phyloP scores from a whole-genome alignment of 2,329 filamentous ascomycete genomes.

The Purpureocillium lavendulum region DNA sequence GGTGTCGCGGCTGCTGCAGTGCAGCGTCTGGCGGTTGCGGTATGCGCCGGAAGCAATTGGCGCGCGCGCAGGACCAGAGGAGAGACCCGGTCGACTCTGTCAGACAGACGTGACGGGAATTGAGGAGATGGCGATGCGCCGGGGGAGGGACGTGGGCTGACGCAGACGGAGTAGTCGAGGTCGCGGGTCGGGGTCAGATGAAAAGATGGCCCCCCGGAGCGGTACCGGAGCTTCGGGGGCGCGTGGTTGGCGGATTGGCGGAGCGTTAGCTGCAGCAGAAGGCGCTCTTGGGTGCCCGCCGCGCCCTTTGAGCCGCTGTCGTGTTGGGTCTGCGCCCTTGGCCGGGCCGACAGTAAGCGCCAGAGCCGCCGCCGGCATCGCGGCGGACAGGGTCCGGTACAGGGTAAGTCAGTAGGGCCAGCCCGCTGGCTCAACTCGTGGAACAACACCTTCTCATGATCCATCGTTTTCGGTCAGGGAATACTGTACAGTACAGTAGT shows the following conservation, averaged over 20 bases:
- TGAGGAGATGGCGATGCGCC: background rate
- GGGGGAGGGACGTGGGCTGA: background rate
- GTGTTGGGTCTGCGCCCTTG: background rate
- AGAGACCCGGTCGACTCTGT: background rate
- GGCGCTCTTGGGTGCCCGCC: background rate
- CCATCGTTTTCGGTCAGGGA: too few relatives aligned
- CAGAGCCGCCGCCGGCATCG: background rate
- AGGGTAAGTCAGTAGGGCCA: too few relatives aligned
- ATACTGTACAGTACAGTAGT: too few relatives aligned
- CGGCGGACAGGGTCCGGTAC: too few relatives aligned
- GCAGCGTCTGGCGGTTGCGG: too few relatives aligned
- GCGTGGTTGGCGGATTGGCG: background rate
- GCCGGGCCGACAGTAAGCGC: conserved; percentile 5
- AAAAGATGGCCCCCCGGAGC: background rate
- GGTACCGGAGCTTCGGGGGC: conserved; percentile 6
- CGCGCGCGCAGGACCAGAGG: too few relatives aligned
- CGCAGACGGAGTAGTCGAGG: background rate
- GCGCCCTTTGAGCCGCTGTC: background rate
- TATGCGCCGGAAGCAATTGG: too few relatives aligned
- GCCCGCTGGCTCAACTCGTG: too few relatives aligned
- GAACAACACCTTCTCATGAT: too few relatives aligned
- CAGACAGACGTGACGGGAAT: background rate
- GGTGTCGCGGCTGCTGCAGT: too few relatives aligned
- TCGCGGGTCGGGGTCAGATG: background rate
- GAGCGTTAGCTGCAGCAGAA: background rate